Percentiles rank a stretch among this genome's conserved stretches.
Evolutionary conservation across 371 early-diverging fungal genomes (phyloP).

Genomic region (Mortierella sp.): DNA sequence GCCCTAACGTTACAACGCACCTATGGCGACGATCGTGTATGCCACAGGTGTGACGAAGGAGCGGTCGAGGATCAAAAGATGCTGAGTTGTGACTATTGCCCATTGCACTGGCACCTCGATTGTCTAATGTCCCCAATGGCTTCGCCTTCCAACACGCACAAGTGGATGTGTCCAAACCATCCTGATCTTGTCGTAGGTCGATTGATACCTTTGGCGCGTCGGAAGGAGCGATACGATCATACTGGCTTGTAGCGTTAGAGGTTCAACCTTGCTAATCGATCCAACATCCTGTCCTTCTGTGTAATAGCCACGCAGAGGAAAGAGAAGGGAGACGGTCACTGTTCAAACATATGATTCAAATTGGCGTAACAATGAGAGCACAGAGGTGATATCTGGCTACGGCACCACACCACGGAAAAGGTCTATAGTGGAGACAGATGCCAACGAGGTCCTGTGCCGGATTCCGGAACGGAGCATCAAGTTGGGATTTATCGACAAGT

Average conservation of each 20-base stretch:
- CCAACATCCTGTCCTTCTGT: not conserved
- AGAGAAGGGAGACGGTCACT: constrained; percentile 25
- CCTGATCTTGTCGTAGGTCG: constrained; percentile 19
- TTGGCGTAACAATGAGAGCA: constrained; percentile 49
- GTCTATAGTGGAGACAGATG: constrained; percentile 26
- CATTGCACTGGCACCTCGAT: constrained; percentile 90
- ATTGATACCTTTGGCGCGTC: too few species aligned
- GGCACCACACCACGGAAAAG: not conserved
- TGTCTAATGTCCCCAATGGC: constrained; percentile 86
- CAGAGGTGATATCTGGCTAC: constrained; percentile 50
- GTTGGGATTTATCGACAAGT: constrained; percentile 57
- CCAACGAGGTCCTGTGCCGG: constrained; percentile 55
- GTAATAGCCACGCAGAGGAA: constrained; percentile 38
- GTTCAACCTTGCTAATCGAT: not conserved
- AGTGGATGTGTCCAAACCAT: constrained; percentile 87
- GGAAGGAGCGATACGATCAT: too few species aligned
- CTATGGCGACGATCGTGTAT: constrained; percentile 63
- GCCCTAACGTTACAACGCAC: constrained; percentile 56
- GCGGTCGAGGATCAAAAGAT: constrained; percentile 64
- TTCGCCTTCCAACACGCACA: constrained; percentile 62
- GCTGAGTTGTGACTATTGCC: constrained; percentile 87
- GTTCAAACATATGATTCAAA: constrained; percentile 22
- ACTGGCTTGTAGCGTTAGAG: too few species aligned
- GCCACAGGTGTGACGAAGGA: constrained; percentile 71
- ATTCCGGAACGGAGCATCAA: constrained; percentile 59